Base-by-base conservation (phyloP, 345 rosid species). In the Passiflora organensis region DNA sequence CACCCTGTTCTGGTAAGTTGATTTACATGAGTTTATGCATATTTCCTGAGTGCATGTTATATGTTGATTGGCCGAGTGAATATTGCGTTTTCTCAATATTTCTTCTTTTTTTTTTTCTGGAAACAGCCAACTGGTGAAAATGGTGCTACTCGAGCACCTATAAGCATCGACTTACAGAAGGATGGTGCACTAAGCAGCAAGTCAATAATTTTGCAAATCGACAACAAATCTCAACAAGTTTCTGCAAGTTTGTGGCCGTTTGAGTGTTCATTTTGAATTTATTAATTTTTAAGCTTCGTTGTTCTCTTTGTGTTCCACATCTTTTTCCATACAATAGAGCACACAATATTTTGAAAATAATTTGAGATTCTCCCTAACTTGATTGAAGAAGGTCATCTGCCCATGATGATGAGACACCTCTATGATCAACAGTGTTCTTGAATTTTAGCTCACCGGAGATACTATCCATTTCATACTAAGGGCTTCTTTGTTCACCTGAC, bases 91-190 rank as follows among this genome's bases (percentile, higher is more conserved):
- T 9, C 0, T 16, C 37, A 10, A 43, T 38, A 21, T 19, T 59
- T 10, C 13, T n/a, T n/a, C n/a, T 21, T 48, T 25, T 32, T 8
- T 59, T 34, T 47, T 25, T 24, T 59, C 43, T 48, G 9, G 9
- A 43, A 21, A 63, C 77, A 94, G 97, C 99, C 99, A 19, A 89
- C 99, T 22, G 97, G 99, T 69, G 99, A 91, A 82, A 94, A 89
- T 72, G 99, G 97, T 64, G 99, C 97, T 67, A 94, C 99, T 20
- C 86, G 96, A 15, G 89, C 97, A 69, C 99, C 99, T 14, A 87
- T 94, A 67, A 63, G 74, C 25, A 66, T 89, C 56, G 95, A 87
- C 46, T 73, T 94, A 68, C 64, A 62, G 46, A 79, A 80, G 63
- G 99, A 89, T 76, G 32, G 56, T 72, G 82, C 97, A 57, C 58